phyloP scores from a whole-genome alignment of 257 asterid species.

The Nemophila menziesii region DNA sequence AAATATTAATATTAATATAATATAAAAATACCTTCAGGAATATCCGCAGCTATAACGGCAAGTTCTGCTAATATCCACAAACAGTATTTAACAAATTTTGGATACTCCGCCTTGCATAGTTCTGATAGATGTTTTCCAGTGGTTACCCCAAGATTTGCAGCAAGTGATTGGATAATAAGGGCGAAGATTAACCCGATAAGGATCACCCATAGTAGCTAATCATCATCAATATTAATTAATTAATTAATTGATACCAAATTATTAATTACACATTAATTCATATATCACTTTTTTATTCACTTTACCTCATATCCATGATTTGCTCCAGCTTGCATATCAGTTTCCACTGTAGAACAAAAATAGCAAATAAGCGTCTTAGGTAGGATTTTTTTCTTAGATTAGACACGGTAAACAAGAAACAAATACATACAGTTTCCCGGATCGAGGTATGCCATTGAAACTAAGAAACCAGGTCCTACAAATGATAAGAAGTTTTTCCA shows the following conservation, averaged over 20 bases:
- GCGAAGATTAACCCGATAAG: slow-evolving; percentile 84
- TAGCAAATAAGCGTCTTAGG: neutral
- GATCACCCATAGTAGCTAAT: slow-evolving; percentile 79
- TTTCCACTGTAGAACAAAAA: slow-evolving; percentile 63
- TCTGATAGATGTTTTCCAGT: slow-evolving; percentile 84
- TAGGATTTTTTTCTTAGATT: too few species aligned
- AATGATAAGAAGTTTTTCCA: slow-evolving; percentile 61
- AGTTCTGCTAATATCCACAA: slow-evolving; percentile 81
- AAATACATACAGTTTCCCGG: slow-evolving; percentile 71
- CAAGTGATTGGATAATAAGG: slow-evolving; percentile 80
- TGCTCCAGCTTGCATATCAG: slow-evolving; percentile 95
- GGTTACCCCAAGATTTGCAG: slow-evolving; percentile 91
- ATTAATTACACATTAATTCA: neutral
- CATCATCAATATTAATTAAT: neutral
- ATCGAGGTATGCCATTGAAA: slow-evolving; percentile 85
- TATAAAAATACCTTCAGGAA: slow-evolving; percentile 62
- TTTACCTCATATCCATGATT: slow-evolving; percentile 71
- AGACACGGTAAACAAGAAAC: neutral
- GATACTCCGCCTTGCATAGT: slow-evolving; percentile 74
- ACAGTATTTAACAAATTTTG: slow-evolving; percentile 41
- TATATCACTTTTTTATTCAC: neutral
- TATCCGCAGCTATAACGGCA: slow-evolving; percentile 91
- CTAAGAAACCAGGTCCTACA: slow-evolving; percentile 91
- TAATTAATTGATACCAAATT: neutral
- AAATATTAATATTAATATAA: neutral